A percentile compares a stretch with the other conserved stretches of the same genome.
Evolutionary conservation across 331 rosid species (phyloP).

Genomic region (Quercus lobata): DNA sequence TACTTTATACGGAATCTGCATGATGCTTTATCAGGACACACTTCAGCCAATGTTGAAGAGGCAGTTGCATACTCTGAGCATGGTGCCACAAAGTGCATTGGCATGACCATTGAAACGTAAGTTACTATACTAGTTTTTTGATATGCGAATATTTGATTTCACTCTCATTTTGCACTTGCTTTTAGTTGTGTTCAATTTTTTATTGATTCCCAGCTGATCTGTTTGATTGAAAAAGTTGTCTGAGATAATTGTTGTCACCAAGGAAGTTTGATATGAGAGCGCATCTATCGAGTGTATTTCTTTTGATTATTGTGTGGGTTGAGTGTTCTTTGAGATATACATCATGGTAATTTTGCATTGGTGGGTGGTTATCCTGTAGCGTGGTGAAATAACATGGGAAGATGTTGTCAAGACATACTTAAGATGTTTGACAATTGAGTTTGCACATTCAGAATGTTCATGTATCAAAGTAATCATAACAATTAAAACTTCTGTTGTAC

Average conservation of each 20-base stretch:
- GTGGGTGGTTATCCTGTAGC: neutral
- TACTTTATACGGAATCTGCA: conserved; percentile 89
- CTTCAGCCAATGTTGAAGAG: conserved; percentile 95
- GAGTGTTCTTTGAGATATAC: neutral
- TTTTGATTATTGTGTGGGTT: neutral
- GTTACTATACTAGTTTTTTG: conserved; percentile 10
- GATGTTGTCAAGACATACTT: neutral
- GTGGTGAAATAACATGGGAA: neutral
- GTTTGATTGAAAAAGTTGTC: neutral
- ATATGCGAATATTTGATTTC: neutral
- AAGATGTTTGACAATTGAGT: neutral
- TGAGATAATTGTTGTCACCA: neutral
- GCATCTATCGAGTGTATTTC: neutral
- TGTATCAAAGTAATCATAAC: neutral
- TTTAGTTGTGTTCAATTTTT: neutral
- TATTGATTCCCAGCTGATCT: neutral
- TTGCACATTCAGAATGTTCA: neutral
- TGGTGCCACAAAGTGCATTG: conserved; percentile 85
- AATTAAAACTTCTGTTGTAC: neutral
- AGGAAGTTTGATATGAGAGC: neutral
- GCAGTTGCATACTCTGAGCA: conserved; percentile 96
- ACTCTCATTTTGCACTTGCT: neutral
- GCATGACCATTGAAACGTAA: conserved; percentile 99
- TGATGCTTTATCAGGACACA: conserved; percentile 95
- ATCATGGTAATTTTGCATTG: neutral